Conservation (phyloP, 495 filamentous ascomycete species). For the Massariosphaeria phaeospora region DNA sequence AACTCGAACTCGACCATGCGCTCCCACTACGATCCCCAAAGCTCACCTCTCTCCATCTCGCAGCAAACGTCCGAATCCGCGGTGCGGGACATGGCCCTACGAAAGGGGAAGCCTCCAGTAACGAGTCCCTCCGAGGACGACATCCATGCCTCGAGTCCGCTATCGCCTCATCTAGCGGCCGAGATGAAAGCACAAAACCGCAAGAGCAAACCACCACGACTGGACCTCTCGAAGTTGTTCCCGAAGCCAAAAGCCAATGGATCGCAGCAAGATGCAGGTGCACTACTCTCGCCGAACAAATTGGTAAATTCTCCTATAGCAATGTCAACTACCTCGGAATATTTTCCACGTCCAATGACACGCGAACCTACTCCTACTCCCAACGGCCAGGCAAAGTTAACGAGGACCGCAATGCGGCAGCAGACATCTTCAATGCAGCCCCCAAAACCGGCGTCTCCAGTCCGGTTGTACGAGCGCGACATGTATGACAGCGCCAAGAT, state of each 20-base stretch:
- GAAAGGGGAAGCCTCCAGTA: slow-evolving; percentile 32
- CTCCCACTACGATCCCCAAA: slow-evolving; percentile 38
- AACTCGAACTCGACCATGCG: slow-evolving; percentile 36
- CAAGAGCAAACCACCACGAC: slow-evolving; percentile 34
- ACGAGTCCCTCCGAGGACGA: slow-evolving; percentile 5
- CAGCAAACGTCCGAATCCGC: slow-evolving; percentile 42
- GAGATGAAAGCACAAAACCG: slow-evolving; percentile 7
- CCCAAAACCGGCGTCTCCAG: slow-evolving; percentile 14
- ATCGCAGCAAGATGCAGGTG: neutral
- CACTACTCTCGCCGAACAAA: slow-evolving; percentile 35
- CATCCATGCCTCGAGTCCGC: neutral
- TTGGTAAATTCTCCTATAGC: slow-evolving; percentile 34
- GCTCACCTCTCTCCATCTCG: slow-evolving; percentile 35
- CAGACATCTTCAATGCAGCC: slow-evolving; percentile 11
- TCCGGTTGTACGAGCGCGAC: slow-evolving; percentile 32
- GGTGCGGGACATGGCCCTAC: slow-evolving; percentile 37
- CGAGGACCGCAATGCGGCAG: slow-evolving; percentile 24
- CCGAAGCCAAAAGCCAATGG: slow-evolving; percentile 27
- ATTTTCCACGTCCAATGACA: slow-evolving; percentile 29
- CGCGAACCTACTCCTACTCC: slow-evolving; percentile 20
- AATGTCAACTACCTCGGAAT: slow-evolving; percentile 33
- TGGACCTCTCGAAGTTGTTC: slow-evolving; percentile 39
- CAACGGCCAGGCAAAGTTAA: slow-evolving; percentile 19
- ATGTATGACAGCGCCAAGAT: slow-evolving; percentile 40
- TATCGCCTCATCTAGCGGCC: neutral